Base-by-base conservation (phyloP, 768 basidiomycete species). In the Lactarius sanguifluus region DNA sequence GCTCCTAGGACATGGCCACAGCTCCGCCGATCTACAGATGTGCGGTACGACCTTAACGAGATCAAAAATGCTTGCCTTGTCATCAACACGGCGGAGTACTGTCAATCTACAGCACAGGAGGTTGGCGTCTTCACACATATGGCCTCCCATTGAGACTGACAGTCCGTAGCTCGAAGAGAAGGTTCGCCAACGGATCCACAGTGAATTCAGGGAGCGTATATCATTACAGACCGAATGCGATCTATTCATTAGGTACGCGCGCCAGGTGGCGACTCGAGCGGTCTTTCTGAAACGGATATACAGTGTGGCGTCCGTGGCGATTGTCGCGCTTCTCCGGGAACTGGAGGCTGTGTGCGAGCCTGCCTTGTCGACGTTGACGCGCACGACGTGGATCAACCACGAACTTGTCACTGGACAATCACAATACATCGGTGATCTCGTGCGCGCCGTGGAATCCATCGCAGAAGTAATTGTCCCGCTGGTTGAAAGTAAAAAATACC, bases 41-140 rank as follows among this genome's bases (percentile, higher is more conserved):
- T 86, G 6, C 85, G 90, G n/a, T 83, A 87, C 38, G 95, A 97
- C 74, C 68, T 83, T 9, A 81, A 81, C 4, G 89, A 95, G 66
- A 76, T 98, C 38, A 87, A 86, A 72, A 92, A 91, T 68, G 87
- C 92, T 0, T 95, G 93, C 74, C 79, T 94, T n/a, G 78, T 96
- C 30, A 88, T 99, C 73, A 98, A 99, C 73, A 99, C 97, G 0
- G 96, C 96, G 1, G 96, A 98, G 74, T 99, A 98, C 74, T 99
- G 97, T 73, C 91, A 95, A 69, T 86, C 85, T 1, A 99, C 96
- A 2, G 92, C 96, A 1, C 73, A 86, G 23, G 94, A 97, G 84
- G 95, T 90, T 71, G 12, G 15, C 9, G 45, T 41, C 56, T 63
- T 52, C 15, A n/a, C 20, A 12, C 57, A n/a, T 15, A 34, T 8